Percentiles rank a stretch among this genome's conserved stretches.
These are phyloP conservation scores for Leucocoprinus leucothites DNA, from an alignment of 768 basidiomycete genomes.

Conservation along the genomic window DNA sequence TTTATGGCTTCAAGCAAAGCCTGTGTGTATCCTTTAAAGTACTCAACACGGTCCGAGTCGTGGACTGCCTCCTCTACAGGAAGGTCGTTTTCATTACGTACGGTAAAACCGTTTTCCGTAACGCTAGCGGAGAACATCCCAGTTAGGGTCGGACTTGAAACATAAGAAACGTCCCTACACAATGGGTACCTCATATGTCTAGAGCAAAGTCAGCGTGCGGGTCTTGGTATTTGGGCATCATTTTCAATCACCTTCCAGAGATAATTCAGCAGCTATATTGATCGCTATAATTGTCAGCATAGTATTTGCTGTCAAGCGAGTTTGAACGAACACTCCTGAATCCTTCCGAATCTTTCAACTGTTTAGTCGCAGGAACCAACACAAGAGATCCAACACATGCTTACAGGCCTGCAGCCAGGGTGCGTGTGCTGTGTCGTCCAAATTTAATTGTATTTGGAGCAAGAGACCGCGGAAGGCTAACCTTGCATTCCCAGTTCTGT, in stretches of 20 bases:
- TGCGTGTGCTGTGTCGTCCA: slow-evolving; percentile 41
- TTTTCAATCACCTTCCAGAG: slow-evolving; percentile 50
- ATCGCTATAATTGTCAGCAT: background rate
- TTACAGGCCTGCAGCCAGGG: slow-evolving; percentile 55
- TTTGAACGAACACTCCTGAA: slow-evolving; percentile 47
- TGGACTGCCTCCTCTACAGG: slow-evolving; percentile 46
- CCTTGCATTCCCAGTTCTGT: slow-evolving; percentile 58
- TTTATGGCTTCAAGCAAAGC: slow-evolving; percentile 51
- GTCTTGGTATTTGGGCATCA: background rate
- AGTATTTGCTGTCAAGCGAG: background rate
- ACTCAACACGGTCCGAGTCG: slow-evolving; percentile 59
- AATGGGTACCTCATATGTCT: slow-evolving; percentile 46
- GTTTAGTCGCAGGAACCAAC: background rate
- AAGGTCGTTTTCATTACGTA: slow-evolving; percentile 52
- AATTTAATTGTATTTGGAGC: too few relatives aligned
- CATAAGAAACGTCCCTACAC: slow-evolving; percentile 35
- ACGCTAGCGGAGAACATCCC: slow-evolving; percentile 33
- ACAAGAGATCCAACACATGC: background rate
- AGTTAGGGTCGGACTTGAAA: background rate
- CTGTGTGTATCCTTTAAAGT: slow-evolving; percentile 53
- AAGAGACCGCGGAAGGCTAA: slow-evolving; percentile 19
- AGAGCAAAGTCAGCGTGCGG: background rate
- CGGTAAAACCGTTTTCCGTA: slow-evolving; percentile 69
- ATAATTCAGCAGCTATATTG: slow-evolving; percentile 53
- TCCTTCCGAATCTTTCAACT: slow-evolving; percentile 46